phyloP scores from a whole-genome alignment of 148 eudicot genomes.

The Pouteria glomerata region DNA sequence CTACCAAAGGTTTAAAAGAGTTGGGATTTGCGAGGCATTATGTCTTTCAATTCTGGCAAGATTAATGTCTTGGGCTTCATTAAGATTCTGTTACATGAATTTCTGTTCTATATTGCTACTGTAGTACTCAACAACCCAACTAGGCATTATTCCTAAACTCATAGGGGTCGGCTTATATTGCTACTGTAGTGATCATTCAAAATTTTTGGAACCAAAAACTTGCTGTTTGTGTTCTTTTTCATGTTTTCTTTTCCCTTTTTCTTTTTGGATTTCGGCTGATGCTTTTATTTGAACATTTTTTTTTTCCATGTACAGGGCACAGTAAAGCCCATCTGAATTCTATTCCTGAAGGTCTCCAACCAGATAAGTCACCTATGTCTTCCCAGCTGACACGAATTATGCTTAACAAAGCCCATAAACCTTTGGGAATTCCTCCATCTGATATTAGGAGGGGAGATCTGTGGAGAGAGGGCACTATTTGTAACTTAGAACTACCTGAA shows the following conservation, averaged over 20 bases:
- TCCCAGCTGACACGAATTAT: constrained; percentile 25
- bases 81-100: background rate
- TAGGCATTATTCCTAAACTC: too few species aligned
- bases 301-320: constrained; percentile 34
- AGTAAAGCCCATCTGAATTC: constrained; percentile 29
- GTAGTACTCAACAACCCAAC: too few species aligned
- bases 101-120: background rate
- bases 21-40: background rate
- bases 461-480: constrained; percentile 40
- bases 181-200: background rate
- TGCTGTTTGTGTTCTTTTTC: background rate
- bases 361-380: constrained; percentile 32
- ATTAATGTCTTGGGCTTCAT: background rate
- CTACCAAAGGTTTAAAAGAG: background rate
- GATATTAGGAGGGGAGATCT: constrained; percentile 29
- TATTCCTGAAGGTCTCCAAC: constrained; percentile 30
- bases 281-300: constrained; percentile 2
- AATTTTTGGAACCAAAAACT: background rate
- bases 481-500: constrained; percentile 28
- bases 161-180: too few species aligned
- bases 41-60: background rate
- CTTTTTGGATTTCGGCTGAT: background rate
- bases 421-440: constrained; percentile 19
- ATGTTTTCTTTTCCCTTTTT: background rate
- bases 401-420: constrained; percentile 31